Percentiles rank a stretch among this genome's conserved stretches.
Conservation (phyloP, 1,284 basidiomycete genomes). For the Vanrija humicola region DNA sequence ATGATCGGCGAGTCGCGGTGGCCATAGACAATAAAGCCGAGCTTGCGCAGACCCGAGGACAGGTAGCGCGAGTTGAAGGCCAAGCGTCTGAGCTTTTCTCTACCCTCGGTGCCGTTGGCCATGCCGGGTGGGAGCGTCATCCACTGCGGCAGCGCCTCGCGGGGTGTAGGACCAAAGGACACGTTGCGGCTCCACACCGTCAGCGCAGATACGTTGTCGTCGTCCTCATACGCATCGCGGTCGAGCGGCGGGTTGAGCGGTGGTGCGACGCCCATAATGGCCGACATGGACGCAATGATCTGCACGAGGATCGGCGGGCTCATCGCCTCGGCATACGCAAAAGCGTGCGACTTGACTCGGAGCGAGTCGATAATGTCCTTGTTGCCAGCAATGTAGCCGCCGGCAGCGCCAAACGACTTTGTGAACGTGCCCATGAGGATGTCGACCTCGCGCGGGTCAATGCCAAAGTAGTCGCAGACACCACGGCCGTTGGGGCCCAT, state of each 20-base stretch:
- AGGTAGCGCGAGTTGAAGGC: slow-evolving; percentile 97
- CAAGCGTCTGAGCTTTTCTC: slow-evolving; percentile 73
- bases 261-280: slow-evolving; percentile 84
- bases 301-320: slow-evolving; percentile 87
- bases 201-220: slow-evolving; percentile 47
- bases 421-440: slow-evolving; percentile 99
- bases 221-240: slow-evolving; percentile 17
- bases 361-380: slow-evolving; percentile 77
- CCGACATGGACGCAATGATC: slow-evolving; percentile 86
- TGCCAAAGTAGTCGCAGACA: slow-evolving; percentile 89
- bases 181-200: slow-evolving; percentile 28
- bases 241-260: slow-evolving; percentile 47
- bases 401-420: slow-evolving; percentile 96
- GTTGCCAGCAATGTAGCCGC: slow-evolving; percentile 87
- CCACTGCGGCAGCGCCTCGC: slow-evolving; percentile 64
- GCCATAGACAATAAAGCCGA: slow-evolving; percentile 97
- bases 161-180: slow-evolving; percentile 61
- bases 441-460: slow-evolving; percentile 78
- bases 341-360: slow-evolving; percentile 76
- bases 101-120: slow-evolving; percentile 77
- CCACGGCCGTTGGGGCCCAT: slow-evolving; percentile 91
- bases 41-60: slow-evolving; percentile 75
- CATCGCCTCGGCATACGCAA: slow-evolving; percentile 87
- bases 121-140: slow-evolving; percentile 64
- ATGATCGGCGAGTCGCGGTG: slow-evolving; percentile 89